Conservation (phyloP, 163 green algal species). For the Picocystis sp. region DNA sequence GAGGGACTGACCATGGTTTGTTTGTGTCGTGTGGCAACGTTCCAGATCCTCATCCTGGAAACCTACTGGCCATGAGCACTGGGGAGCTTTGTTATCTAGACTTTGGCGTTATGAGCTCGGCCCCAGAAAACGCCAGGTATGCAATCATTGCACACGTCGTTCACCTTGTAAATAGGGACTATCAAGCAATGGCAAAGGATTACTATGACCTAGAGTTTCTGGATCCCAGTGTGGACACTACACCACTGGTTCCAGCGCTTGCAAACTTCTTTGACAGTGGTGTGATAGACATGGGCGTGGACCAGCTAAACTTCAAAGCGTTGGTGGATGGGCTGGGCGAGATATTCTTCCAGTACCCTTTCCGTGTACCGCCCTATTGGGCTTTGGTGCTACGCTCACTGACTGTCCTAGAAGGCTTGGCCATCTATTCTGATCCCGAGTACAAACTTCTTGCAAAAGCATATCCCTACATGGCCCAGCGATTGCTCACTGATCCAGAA, state of each 20-base stretch:
- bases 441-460: constrained; percentile 80
- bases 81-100: constrained; percentile 82
- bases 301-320: constrained; percentile 84
- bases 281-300: constrained; percentile 19
- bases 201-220: constrained; percentile 70
- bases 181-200: constrained; percentile 33
- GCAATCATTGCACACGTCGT: constrained; percentile 89
- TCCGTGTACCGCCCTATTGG: constrained; percentile 88
- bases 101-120: constrained; percentile 90
- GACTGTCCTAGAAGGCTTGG: constrained; percentile 80
- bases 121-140: constrained; percentile 45
- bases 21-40: too few relatives aligned
- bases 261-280: constrained; percentile 73
- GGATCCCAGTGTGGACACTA: constrained; percentile 65
- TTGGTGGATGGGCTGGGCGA: constrained; percentile 84
- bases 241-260: constrained; percentile 80
- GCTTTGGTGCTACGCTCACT: constrained; percentile 84
- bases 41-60: constrained; percentile 41
- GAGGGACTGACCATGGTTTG: too few relatives aligned
- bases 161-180: constrained; percentile 85
- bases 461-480: constrained; percentile 89
- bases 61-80: constrained; percentile 68
- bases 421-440: constrained; percentile 55
- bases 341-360: constrained; percentile 87
- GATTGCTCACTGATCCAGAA: constrained; percentile 80